Base-by-base conservation (phyloP, 2,329 filamentous ascomycete species). In the Parascedosporium putredinis region DNA sequence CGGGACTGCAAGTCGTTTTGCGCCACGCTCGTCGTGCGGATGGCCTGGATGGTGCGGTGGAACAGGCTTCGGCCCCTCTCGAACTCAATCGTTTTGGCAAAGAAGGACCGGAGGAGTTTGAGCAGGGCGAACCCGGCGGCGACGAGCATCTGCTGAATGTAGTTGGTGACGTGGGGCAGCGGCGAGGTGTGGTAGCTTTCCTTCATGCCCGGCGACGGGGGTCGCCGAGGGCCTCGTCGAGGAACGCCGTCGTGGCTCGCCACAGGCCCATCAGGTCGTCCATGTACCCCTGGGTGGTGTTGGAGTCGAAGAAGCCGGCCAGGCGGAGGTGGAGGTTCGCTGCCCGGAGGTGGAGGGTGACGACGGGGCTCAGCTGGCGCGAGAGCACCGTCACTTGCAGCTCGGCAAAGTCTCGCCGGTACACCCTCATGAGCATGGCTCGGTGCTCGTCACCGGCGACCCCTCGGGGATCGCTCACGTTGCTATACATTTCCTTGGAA, bases 71-170 rank as follows among this genome's bases (percentile, higher is more conserved):
- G 78, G 10, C 83, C 84, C 5, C 80, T 74, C 33, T 82, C 75
- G 51, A 78, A 79, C 56, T 89, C 84, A 50, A 86, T 79, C n/a
- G 81, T 80, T 56, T 76, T 76, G 36, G 83, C 75, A 57, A 90
- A 90, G 66, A 83, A 84, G 18, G 86, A 88, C 46, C 83, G 79
- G 67, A 90, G 83, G 51, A 91, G 72, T 59, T 90, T 91, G 53
- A 90, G 73, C 45, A 93, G 69, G 1, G 85, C 82, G 58, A 89
- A 89, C 3, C 83, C 82, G 4, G 83, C 85, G 2, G 86, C 86
- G n/a, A 90, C 79, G 51, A 89, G 79, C 83, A 91, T 90, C 64
- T 91, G 86, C 61, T 88, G 82, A 48, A 91, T 79, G 63, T 90
- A 90, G 61, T 84, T 88, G 55, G 79, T 83, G 23, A 81, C 77